Base-by-base conservation (phyloP, 441 rosid genomes). In the Populus trichocarpa region DNA sequence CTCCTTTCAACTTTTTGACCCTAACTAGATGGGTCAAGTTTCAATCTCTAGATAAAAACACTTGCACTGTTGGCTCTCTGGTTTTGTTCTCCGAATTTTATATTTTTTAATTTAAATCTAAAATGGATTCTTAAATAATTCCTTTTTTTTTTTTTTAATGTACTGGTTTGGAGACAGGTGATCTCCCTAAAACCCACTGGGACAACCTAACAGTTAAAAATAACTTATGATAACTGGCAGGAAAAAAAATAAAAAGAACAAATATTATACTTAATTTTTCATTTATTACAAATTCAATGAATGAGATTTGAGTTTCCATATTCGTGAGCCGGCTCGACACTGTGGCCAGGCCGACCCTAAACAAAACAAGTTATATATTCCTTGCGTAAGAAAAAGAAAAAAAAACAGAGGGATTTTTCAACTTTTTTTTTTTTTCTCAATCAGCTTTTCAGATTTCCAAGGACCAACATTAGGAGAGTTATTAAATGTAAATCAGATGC, bases 231-330 rank as follows among this genome's bases (percentile, higher is more conserved):
- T 46, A 46, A 14, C 20, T 14, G 57, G 57, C 20, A 46, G 20
- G 20, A 46, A n/a, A 63, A 23, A 4, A 10, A 36, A 22, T 3
- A 18, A 6, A 59, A 73, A 9, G 4, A 30, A 8, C 8, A 72
- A 72, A 57, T 22, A 65, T 4, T 8, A 25, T 32, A 71, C 63
- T 26, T 10, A 26, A 42, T 78, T 75, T 78, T 75, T 63, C 80
- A 76, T 75, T 81, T 76, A 75, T 71, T 76, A 70, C 74, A 67
- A 78, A 75, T 64, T 78, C 25, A 83, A 75, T 70, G 81, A 75
- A 81, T 74, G 75, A 22, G 78, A 76, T 79, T 76, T 83, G 67
- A 79, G 26, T 82, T 84, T 75, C 79, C 76, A 76, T 61, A 72
- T 64, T 57, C 42, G 73, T 70, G 77, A 77, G 70, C 57, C 35